Base-by-base conservation (phyloP, 805 yeast species). In the Kodamaea restingae region DNA sequence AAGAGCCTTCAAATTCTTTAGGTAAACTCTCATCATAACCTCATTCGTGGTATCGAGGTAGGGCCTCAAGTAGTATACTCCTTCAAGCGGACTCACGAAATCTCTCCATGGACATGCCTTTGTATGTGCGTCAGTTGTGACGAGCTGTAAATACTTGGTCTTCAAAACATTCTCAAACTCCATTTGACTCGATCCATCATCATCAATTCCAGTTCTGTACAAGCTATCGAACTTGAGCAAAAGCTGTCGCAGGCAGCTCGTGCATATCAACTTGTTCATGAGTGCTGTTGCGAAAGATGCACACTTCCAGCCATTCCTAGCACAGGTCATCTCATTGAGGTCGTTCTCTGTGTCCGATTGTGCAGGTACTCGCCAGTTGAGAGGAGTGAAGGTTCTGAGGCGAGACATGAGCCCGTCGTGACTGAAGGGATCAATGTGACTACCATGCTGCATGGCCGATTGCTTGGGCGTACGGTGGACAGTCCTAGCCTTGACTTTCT, bases 241-340 rank as follows among this genome's bases (percentile, higher is more conserved):
- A 4, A 64, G 40, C 29, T 54, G 62, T 18, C 46, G 54, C 24
- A 51, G 51, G 35, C 73, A 68, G 10, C 54, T 48, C 0, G 63
- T 50, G 41, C 73, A 68, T 10, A 56, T 32, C 15, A 68, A 48
- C 32, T 55, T 61, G 44, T 67, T 67, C 40, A 54, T 56, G 22
- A 49, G 48, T 6, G 43, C 35, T 1, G 60, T 46, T 11, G 26
- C 17, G 17, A 60, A 50, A 6, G 64, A 54, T 11, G 66, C 67
- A 44, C 76, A 71, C 36, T 51, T 56, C 83, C 83, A 78, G 1
- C 84, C 84, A 38, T 70, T 61, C 15, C 71, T 48, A 1, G 80
- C 68, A 48, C 79, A 72, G 21, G 52, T 62, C 24, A 78, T 56
- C 38, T 79, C 80, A 4, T 61, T 71, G 18, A 78, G 51, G 2